These are phyloP conservation scores for Zanthoxylum bungeanum DNA, from an alignment of 345 rosid genomes.

Conservation along the genomic window DNA sequence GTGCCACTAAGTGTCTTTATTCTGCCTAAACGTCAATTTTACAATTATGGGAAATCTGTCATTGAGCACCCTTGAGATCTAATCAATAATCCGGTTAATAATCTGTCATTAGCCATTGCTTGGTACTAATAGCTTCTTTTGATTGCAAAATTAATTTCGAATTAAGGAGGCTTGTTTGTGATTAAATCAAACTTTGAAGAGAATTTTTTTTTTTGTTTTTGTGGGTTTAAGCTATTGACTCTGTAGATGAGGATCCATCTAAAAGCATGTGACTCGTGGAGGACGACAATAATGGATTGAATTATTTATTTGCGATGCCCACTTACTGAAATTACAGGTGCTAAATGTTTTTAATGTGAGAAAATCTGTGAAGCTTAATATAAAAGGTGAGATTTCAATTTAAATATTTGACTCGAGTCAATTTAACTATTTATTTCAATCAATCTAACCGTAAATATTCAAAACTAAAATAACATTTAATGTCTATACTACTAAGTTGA, in stretches of 20 bases:
- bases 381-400: too few species aligned
- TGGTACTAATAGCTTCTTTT: neutral
- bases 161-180: neutral
- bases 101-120: too few species aligned
- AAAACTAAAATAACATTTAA: too few species aligned
- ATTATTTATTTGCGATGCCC: neutral
- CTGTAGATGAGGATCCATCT: neutral
- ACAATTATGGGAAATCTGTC: neutral
- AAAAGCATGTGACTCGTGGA: neutral
- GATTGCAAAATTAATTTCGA: neutral
- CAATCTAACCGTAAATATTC: too few species aligned
- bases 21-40: neutral
- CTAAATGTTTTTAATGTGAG: neutral
- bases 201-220: too few species aligned
- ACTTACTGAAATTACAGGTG: neutral
- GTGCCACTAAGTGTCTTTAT: neutral
- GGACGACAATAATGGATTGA: neutral
- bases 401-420: too few species aligned
- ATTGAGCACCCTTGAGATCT: neutral
- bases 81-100: too few species aligned
- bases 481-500: too few species aligned
- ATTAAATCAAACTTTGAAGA: neutral
- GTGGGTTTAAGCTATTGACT: neutral
- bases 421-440: too few species aligned
- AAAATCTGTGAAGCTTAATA: neutral